Evolutionary conservation across 2,329 filamentous ascomycete species (phyloP).

Genomic region (Talaromyces amestolkiae): DNA sequence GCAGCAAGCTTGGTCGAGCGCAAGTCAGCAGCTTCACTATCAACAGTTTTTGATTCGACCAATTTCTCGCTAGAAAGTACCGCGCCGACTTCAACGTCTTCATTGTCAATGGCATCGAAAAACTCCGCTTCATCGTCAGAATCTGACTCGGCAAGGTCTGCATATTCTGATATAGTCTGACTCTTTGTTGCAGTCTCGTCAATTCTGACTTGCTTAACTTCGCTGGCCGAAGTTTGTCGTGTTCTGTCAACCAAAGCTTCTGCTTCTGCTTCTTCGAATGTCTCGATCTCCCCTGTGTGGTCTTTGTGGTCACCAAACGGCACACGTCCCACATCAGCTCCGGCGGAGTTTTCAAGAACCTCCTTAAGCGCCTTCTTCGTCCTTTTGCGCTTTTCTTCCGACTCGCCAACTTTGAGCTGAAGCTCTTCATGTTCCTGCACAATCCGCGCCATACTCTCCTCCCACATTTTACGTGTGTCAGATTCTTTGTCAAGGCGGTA

Average conservation of each 20-base stretch:
- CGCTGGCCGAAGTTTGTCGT: background rate
- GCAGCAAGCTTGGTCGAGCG: slow-evolving; percentile 56
- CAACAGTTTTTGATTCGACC: slow-evolving; percentile 49
- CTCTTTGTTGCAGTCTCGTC: slow-evolving; percentile 47
- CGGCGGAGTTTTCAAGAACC: slow-evolving; percentile 62
- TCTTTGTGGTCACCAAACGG: background rate
- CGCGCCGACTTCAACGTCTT: slow-evolving; percentile 71
- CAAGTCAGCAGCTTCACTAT: slow-evolving; percentile 38
- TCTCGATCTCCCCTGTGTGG: background rate
- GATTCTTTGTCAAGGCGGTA: slow-evolving; percentile 88
- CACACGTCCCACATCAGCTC: background rate
- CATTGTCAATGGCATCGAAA: slow-evolving; percentile 93
- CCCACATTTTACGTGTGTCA: slow-evolving; percentile 93
- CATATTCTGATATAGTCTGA: slow-evolving; percentile 65
- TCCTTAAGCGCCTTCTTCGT: slow-evolving; percentile 89
- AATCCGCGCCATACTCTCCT: slow-evolving; percentile 98
- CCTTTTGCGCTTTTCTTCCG: slow-evolving; percentile 82
- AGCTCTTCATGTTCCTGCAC: slow-evolving; percentile 90
- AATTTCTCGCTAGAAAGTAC: slow-evolving; percentile 53
- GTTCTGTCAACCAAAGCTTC: background rate
- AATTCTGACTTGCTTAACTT: background rate
- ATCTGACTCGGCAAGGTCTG: slow-evolving; percentile 70
- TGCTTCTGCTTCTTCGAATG: background rate
- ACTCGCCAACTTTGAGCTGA: slow-evolving; percentile 81
- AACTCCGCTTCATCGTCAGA: slow-evolving; percentile 89